Percentiles rank a stretch among this genome's conserved stretches.
These are phyloP conservation scores for Penicillium paradoxum DNA, from an alignment of 495 filamentous ascomycete species.

Conservation along the genomic window DNA sequence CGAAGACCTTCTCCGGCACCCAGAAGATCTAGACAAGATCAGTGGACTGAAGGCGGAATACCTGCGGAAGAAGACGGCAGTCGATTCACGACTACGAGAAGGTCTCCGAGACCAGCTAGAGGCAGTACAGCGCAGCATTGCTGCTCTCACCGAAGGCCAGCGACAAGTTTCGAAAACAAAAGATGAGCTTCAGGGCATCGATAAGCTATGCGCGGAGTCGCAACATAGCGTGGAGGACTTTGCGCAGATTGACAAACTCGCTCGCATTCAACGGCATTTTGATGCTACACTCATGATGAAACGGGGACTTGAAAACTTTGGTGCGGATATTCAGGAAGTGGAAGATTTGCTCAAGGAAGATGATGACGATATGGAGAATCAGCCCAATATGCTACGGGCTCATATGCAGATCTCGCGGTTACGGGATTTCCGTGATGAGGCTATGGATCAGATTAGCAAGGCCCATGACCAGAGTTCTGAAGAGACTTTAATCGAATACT, in stretches of 20 bases:
- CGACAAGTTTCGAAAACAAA: constrained; percentile 82
- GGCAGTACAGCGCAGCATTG: constrained; percentile 88
- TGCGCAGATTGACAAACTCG: constrained; percentile 89
- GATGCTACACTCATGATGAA: constrained; percentile 89
- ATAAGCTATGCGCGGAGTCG: constrained; percentile 92
- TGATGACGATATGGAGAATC: constrained; percentile 78
- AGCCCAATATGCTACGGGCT: constrained; percentile 82
- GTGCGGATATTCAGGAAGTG: constrained; percentile 65
- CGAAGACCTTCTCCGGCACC: constrained; percentile 56
- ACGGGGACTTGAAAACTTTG: constrained; percentile 78
- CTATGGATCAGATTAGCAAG: constrained; percentile 87
- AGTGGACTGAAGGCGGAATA: constrained; percentile 85
- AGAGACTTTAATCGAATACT: constrained; percentile 80
- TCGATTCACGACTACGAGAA: constrained; percentile 83
- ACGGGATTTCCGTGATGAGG: constrained; percentile 89
- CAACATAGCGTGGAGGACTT: constrained; percentile 97
- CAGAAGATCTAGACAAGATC: constrained; percentile 94
- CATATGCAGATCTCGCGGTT: constrained; percentile 90
- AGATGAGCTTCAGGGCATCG: constrained; percentile 97
- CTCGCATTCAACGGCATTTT: constrained; percentile 92
- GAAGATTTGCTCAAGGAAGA: constrained; percentile 73
- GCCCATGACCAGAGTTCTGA: constrained; percentile 68
- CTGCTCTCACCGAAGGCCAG: constrained; percentile 77
- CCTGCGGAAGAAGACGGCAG: constrained; percentile 82
- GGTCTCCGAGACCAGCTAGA: constrained; percentile 87